phyloP scores from a whole-genome alignment of 2,329 filamentous ascomycete genomes.

The Fusarium redolens region DNA sequence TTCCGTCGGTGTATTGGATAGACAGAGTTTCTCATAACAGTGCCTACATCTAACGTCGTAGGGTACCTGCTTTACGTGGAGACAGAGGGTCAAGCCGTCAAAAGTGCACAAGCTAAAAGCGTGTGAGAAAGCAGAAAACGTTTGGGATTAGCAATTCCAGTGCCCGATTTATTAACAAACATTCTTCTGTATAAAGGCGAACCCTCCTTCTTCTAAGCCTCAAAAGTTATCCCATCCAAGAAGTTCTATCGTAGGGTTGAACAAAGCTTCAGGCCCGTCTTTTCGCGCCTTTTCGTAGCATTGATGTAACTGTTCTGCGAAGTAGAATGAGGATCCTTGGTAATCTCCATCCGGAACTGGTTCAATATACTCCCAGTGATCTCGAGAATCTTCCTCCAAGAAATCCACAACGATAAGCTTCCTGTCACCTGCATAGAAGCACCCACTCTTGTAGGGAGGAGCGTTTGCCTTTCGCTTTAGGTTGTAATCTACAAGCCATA shows the following conservation, averaged over 20 bases:
- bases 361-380: not conserved
- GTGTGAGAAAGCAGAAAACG: no score
- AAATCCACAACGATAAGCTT: not conserved
- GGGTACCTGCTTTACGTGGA: no score
- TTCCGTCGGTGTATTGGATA: no score
- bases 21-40: no score
- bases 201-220: not conserved
- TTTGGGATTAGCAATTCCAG: no score
- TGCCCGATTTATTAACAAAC: no score
- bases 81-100: no score
- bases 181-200: no score
- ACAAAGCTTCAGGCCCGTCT: no score
- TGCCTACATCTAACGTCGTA: no score
- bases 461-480: not conserved
- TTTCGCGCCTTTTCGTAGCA: not conserved
- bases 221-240: not conserved
- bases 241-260: not conserved
- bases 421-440: not conserved
- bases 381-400: accelerated
- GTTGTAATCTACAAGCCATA: not conserved
- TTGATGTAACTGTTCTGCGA: accelerated
- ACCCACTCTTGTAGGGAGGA: not conserved
- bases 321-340: not conserved
- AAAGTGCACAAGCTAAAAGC: no score
- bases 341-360: not conserved